Evolutionary conservation across 148 eudicot species (phyloP), one percentile per base, ranked within the genome.

Genomic region (Fagopyrum tataricum): DNA sequence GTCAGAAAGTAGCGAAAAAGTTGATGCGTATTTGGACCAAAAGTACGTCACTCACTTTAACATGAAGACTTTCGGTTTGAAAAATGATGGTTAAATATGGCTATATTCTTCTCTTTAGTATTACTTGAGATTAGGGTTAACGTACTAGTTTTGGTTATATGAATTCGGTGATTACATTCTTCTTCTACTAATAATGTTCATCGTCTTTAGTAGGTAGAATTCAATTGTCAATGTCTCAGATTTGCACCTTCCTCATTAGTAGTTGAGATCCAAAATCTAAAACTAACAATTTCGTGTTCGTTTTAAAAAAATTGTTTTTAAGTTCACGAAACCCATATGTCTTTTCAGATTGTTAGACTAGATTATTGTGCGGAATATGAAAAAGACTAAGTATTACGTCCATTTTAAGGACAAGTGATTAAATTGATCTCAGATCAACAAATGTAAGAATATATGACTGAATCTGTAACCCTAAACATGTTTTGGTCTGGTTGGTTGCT

Each of bases 211-310:
- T 59, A 26, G 67, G 67, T 59, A 59, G 40, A 59, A 59, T 4
- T 6, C 41, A 59, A 59, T 11, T 26, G 67, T 59, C 67, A 59
- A 59, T 59, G 17, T 59, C 67, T 59, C 26, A 59, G 40, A 59
- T 59, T 23, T 59, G 6, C 40, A 10, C 67, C 40, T 15, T 56
- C 31, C 37, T 23, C 67, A 11, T 59, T 59, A 59, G 67, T 23
- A 40, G 67, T 59, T 59, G 67, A 24, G 67, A 59, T 59, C 26
- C 40, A 1, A 24, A 7, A 26, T 59, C 67, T 26, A 59, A 12
- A 26, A 23, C 67, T 14, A 59, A 23, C 67, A 59, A 59, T 59
- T 40, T 59, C 17, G 67, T 13, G 26, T 55, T n/a, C n/a, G n/a
- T n/a, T n/a, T n/a, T n/a, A n/a, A n/a, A n/a, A n/a, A n/a, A n/a